Percentiles rank a stretch among this genome's conserved stretches.
Conservation (phyloP, 2,329 filamentous ascomycete genomes). For the Huntiella savannae region DNA sequence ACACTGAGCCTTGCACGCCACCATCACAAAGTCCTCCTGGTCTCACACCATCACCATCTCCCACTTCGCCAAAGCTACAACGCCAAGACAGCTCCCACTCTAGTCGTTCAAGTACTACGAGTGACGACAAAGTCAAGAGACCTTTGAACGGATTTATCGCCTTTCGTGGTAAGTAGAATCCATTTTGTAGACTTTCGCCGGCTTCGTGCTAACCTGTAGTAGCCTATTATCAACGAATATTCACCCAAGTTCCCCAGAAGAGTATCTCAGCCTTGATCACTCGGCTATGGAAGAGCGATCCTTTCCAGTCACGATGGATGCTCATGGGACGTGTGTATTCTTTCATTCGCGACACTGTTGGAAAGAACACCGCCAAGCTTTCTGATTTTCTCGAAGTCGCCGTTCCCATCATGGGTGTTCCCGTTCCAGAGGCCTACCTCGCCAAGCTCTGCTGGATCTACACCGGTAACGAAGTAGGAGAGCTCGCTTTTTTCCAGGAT, state of each 20-base stretch:
- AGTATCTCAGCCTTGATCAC: constrained; percentile 29
- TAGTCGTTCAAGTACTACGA: neutral
- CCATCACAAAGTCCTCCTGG: neutral
- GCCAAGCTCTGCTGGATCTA: constrained; percentile 24
- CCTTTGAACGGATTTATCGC: constrained; percentile 18
- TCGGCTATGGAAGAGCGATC: constrained; percentile 30
- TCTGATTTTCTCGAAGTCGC: constrained; percentile 27
- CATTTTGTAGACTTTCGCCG: too few relatives aligned
- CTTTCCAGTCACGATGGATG: constrained; percentile 30
- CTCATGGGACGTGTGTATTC: constrained; percentile 37
- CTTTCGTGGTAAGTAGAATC: constrained; percentile 16
- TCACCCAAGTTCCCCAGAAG: constrained; percentile 30
- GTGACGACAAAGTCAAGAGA: neutral
- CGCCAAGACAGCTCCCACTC: neutral
- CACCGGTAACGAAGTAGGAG: neutral
- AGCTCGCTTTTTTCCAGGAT: constrained; percentile 5
- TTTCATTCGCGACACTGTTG: constrained; percentile 29
- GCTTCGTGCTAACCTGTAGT: constrained; percentile 1
- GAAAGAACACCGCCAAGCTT: constrained; percentile 27
- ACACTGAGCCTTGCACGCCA: neutral
- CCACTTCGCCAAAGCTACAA: neutral
- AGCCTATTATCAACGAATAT: constrained; percentile 29
- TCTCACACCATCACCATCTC: neutral
- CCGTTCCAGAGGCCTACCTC: constrained; percentile 27
- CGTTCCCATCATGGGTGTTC: constrained; percentile 27